These are phyloP conservation scores for Moringa oleifera DNA, from an alignment of 345 rosid genomes.

Conservation along the genomic window DNA sequence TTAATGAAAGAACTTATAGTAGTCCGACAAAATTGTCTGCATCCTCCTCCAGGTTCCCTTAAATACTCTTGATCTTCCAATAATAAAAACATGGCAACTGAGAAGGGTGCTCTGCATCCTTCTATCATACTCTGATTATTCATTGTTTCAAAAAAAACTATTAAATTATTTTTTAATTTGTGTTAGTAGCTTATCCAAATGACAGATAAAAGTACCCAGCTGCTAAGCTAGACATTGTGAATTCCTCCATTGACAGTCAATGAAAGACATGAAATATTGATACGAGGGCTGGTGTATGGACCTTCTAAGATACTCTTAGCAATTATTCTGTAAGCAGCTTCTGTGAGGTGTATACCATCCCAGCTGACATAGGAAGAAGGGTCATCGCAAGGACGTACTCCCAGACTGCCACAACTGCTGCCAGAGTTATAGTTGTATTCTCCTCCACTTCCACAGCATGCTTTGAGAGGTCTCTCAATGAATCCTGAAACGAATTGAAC, in stretches of 20 bases:
- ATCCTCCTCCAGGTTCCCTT: too few relatives aligned
- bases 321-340: slow-evolving; percentile 16
- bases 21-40: too few relatives aligned
- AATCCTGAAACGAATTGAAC: slow-evolving; percentile 23
- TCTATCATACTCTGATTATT: too few relatives aligned
- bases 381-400: slow-evolving; percentile 21
- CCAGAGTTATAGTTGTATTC: slow-evolving; percentile 34
- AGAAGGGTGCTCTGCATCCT: too few relatives aligned
- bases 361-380: slow-evolving; percentile 37
- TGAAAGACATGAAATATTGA: slow-evolving; percentile 21
- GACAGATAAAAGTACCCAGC: too few relatives aligned
- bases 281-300: slow-evolving; percentile 23
- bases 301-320: slow-evolving; percentile 21
- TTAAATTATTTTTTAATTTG: too few relatives aligned
- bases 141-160: too few relatives aligned
- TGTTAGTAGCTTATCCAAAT: too few relatives aligned
- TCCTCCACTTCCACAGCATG: slow-evolving; percentile 48
- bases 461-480: slow-evolving; percentile 16
- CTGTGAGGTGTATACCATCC: slow-evolving; percentile 45
- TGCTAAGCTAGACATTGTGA: too few relatives aligned
- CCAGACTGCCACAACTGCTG: slow-evolving; percentile 19
- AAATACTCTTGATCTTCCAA: too few relatives aligned
- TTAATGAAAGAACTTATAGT: too few relatives aligned
- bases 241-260: background rate
- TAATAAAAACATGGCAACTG: too few relatives aligned